Evolutionary conservation across 768 basidiomycete species (phyloP).

Genomic region (Tricholoma furcatifolium): DNA sequence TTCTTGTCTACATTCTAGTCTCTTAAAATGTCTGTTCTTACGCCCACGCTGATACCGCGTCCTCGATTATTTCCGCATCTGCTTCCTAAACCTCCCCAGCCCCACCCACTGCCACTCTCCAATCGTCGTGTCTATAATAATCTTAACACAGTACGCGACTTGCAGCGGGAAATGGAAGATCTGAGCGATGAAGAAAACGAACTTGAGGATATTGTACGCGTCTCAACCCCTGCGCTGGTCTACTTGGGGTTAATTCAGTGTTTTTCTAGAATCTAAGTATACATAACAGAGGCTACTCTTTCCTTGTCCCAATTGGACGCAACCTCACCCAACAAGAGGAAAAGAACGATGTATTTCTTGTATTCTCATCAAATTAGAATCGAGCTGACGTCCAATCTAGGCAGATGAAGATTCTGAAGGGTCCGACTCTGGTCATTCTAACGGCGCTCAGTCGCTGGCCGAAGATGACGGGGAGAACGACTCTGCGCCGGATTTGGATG

Average conservation of each 20-base stretch:
- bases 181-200: conserved; percentile 83
- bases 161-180: conserved; percentile 78
- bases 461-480: conserved; percentile 53
- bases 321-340: conserved; percentile 76
- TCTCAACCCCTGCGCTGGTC: not conserved
- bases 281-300: conserved; percentile 63
- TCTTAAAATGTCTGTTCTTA: conserved; percentile 41
- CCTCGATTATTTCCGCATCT: conserved; percentile 62
- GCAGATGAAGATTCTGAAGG: conserved; percentile 53
- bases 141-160: conserved; percentile 62
- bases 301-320: conserved; percentile 72
- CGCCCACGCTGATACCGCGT: conserved; percentile 73
- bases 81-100: conserved; percentile 63
- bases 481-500: conserved; percentile 55
- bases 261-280: conserved; percentile 53
- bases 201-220: conserved; percentile 69
- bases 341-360: conserved; percentile 69
- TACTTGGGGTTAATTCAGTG: conserved; percentile 8
- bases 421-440: conserved; percentile 40
- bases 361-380: not conserved
- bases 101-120: conserved; percentile 61
- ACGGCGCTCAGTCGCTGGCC: conserved; percentile 37
- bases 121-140: conserved; percentile 51
- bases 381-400: conserved; percentile 18
- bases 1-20: not conserved